Evolutionary conservation across 352 stramenopile species (phyloP), one percentile per base, ranked within the genome.

Genomic region (Pythium brachiatum): DNA sequence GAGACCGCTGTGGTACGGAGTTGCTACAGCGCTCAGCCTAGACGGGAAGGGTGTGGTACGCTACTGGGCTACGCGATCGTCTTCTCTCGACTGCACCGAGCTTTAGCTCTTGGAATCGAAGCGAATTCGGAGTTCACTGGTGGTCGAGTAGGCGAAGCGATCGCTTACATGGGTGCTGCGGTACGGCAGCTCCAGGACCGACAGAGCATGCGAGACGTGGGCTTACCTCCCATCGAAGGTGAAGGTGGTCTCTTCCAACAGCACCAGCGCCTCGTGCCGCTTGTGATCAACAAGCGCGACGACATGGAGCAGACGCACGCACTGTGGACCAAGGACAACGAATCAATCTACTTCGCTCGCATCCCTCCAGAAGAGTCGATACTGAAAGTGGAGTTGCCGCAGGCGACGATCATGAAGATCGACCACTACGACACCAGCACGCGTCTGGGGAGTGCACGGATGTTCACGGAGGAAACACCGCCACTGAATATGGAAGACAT

Each of bases 321-420:
- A 0, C 7, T 21, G 0, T 79, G 62, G 62, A 60, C 31, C 7
- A 69, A 69, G 1, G 66, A 77, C 23, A 80, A 79, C 53, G 70
- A 69, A 31, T 61, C 52, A 9, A 70, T 72, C 23, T 67, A 74
- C 62, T 80, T 73, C 32, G 69, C 72, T 7, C 50, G 36, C 5
- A 54, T 80, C 13, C 72, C 70, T 3, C 13, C 46, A 0, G 58
- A 76, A 11, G 59, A 66, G 3, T 66, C 62, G 20, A 44, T 78
- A 18, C 44, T 78, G 18, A 31, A 26, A 11, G 43, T 48, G 0
- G 39, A 66, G 2, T 26, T 78, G 7, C 47, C 66, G 3, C 60
- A 72, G 21, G 72, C 66, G 8, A 64, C 69, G 13, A 69, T 83
- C 51, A 80, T 77, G 67, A 78, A 72, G 25, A 53, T 62, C 0